Evolutionary conservation across 1,139 yeast genomes (phyloP).

Genomic region (Magnusiomyces ingens): DNA sequence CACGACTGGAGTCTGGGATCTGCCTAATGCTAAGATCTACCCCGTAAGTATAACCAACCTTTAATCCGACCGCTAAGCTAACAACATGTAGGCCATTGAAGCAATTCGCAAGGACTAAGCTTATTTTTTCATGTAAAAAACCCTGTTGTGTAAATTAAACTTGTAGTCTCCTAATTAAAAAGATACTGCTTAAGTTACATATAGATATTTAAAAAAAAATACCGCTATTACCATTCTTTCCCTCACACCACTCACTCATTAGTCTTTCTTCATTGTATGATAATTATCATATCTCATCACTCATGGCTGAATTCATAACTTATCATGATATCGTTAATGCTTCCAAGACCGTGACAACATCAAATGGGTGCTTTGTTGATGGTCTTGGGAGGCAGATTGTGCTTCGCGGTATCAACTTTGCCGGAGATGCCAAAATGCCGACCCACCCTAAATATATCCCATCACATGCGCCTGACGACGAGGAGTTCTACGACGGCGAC

Average conservation of each 20-base stretch:
- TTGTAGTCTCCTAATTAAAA: no score
- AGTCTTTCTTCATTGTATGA: no score
- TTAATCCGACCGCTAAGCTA: not conserved
- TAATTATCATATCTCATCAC: no score
- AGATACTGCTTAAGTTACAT: no score
- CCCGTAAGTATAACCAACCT: constrained; percentile 36
- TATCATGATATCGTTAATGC: no score
- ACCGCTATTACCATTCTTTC: no score
- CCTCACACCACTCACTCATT: no score
- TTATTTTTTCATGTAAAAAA: not conserved
- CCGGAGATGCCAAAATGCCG: constrained; percentile 72
- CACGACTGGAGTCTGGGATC: constrained; percentile 68
- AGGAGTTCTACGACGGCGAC: constrained; percentile 59
- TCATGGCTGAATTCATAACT: no score
- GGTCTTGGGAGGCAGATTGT: constrained; percentile 50
- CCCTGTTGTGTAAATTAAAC: no score
- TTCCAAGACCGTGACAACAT: not conserved
- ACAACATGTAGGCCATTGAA: not conserved
- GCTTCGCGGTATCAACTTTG: constrained; percentile 77
- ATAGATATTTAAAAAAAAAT: no score
- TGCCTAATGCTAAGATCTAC: constrained; percentile 52
- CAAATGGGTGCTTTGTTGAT: constrained; percentile 55
- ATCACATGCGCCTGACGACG: constrained; percentile 39
- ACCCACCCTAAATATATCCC: constrained; percentile 37
- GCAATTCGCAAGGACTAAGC: not conserved